A percentile compares a stretch with the other conserved stretches of the same genome.
phyloP scores from a whole-genome alignment of 139 green algal species.

The Tetraselmis striata region DNA sequence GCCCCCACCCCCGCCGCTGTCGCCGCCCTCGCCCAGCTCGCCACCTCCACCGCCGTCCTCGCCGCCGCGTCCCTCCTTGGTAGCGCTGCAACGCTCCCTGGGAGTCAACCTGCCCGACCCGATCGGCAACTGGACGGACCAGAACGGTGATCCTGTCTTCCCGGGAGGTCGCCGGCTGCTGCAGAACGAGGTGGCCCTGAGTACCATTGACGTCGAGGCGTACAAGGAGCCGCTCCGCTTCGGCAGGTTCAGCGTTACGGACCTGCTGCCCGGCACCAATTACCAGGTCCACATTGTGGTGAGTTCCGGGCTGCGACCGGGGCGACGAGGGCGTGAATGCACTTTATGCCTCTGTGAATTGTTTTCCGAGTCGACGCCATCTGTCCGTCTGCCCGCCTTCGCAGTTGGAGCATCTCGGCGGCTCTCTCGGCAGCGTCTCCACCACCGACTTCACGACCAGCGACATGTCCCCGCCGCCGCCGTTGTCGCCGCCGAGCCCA shows the following conservation, averaged over 20 bases:
- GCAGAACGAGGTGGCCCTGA: not conserved
- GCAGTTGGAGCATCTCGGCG: not conserved
- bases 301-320: too few relatives aligned
- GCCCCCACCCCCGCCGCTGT: not conserved
- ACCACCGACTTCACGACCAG: not conserved
- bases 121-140: not conserved
- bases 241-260: not conserved
- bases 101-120: not conserved
- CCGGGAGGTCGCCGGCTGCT: not conserved
- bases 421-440: not conserved
- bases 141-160: too few relatives aligned
- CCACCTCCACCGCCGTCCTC: not conserved
- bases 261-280: not conserved
- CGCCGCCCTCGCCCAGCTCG: too few relatives aligned
- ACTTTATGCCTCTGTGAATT: too few relatives aligned
- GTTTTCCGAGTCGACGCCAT: too few relatives aligned
- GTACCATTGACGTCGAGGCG: not conserved
- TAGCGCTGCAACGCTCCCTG: not conserved
- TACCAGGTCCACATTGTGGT: not conserved
- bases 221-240: not conserved
- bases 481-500: not conserved
- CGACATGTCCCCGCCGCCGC: not conserved
- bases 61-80: not conserved
- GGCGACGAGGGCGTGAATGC: too few relatives aligned
- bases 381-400: not conserved